Percentiles rank a stretch among this genome's conserved stretches.
Evolutionary conservation across 352 stramenopile genomes (phyloP).

Genomic region (Globisporangium mamillatum): DNA sequence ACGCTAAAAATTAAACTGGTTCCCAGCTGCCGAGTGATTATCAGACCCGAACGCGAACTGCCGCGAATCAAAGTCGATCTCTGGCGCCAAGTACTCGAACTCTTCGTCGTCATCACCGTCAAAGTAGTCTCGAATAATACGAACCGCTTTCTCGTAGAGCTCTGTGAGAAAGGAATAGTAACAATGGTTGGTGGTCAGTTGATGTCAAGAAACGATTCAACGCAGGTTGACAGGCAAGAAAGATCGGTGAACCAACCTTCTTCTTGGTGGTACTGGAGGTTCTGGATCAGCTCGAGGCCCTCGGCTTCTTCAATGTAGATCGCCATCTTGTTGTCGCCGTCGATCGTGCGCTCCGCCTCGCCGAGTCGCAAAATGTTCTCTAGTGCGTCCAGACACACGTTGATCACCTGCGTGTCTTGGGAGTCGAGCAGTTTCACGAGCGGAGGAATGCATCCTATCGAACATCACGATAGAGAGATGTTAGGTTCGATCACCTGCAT

Average conservation of each 20-base stretch:
- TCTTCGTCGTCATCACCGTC: slow-evolving; percentile 97
- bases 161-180: slow-evolving; percentile 28
- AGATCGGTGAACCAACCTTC: slow-evolving; percentile 58
- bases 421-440: slow-evolving; percentile 93
- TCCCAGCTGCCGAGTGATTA: slow-evolving; percentile 9
- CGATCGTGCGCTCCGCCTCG: slow-evolving; percentile 83
- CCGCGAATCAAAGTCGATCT: slow-evolving; percentile 41
- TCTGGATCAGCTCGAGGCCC: slow-evolving; percentile 96
- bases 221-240: slow-evolving; percentile 32
- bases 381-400: slow-evolving; percentile 96
- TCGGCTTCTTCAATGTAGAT: slow-evolving; percentile 94
- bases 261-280: slow-evolving; percentile 96
- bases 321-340: slow-evolving; percentile 95
- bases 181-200: background rate
- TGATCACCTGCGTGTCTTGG: slow-evolving; percentile 95
- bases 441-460: slow-evolving; percentile 91
- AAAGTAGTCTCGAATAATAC: slow-evolving; percentile 97
- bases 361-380: slow-evolving; percentile 92
- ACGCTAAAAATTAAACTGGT: slow-evolving; percentile 18
- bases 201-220: background rate
- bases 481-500: too few relatives aligned
- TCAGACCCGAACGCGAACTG: slow-evolving; percentile 72
- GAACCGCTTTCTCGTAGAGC: slow-evolving; percentile 93
- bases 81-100: slow-evolving; percentile 48
- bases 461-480: too few relatives aligned